Evolutionary conservation across 768 basidiomycete genomes (phyloP).

Genomic region (Asterophora parasitica): DNA sequence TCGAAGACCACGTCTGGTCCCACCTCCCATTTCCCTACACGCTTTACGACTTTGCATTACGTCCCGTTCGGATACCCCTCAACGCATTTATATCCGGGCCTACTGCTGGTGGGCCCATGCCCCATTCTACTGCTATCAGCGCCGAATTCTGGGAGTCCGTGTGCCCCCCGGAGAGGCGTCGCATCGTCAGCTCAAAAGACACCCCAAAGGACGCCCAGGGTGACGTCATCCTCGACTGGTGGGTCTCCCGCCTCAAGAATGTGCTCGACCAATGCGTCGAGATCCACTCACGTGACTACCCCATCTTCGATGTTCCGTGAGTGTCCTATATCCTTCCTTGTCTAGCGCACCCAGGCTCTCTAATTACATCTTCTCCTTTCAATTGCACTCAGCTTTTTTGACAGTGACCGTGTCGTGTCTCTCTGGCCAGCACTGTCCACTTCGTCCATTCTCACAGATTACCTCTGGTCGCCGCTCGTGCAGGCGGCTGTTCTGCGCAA

Average conservation of each 20-base stretch:
- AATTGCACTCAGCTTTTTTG: constrained; percentile 50
- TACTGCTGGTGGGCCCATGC: constrained; percentile 42
- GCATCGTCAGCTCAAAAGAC: constrained; percentile 30
- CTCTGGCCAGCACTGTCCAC: constrained; percentile 39
- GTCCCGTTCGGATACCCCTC: constrained; percentile 48
- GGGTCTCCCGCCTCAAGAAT: constrained; percentile 35
- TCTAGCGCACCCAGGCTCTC: not conserved
- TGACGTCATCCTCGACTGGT: constrained; percentile 42
- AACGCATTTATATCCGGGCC: constrained; percentile 58
- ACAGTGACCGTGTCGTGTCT: constrained; percentile 36
- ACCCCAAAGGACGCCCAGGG: constrained; percentile 37
- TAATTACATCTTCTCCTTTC: not conserved
- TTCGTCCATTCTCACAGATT: constrained; percentile 47
- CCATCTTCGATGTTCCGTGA: constrained; percentile 47
- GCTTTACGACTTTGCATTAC: constrained; percentile 47
- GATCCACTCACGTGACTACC: constrained; percentile 33
- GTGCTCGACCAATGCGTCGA: constrained; percentile 39
- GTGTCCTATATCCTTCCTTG: constrained; percentile 15
- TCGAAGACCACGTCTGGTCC: constrained; percentile 62
- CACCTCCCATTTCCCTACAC: constrained; percentile 49
- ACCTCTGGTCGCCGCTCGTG: constrained; percentile 61
- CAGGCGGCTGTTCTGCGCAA: constrained; percentile 46
- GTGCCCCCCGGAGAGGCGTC: constrained; percentile 36
- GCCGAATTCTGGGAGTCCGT: constrained; percentile 44
- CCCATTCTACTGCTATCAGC: constrained; percentile 35